Evolutionary conservation across 2,329 filamentous ascomycete genomes (phyloP).

Genomic region (Fusarium agapanthi): DNA sequence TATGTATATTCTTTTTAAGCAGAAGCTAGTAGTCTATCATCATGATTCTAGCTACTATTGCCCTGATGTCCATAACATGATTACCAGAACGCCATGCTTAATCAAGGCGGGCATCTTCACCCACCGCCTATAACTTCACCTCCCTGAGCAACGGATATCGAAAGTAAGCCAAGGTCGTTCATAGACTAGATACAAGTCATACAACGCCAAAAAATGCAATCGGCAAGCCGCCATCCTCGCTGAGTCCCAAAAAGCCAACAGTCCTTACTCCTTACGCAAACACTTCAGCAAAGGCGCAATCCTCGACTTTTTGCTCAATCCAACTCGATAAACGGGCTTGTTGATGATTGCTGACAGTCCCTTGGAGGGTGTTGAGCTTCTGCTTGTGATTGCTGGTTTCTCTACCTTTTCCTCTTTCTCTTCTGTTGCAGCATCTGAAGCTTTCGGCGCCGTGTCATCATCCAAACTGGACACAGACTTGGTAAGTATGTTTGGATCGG

Average conservation of each 20-base stretch:
- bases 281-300: conserved; percentile 63
- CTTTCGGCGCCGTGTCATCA: not conserved
- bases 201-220: not conserved
- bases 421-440: not conserved
- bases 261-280: conserved; percentile 60
- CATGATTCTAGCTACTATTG: not conserved
- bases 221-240: not conserved
- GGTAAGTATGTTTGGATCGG: not conserved
- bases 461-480: not conserved
- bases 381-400: not conserved
- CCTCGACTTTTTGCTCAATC: conserved; percentile 59
- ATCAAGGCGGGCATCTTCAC: not conserved
- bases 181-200: not conserved
- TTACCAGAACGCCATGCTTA: conserved; percentile 19
- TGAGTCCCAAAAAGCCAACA: not conserved
- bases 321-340: conserved; percentile 59
- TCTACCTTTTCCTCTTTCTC: conserved; percentile 12
- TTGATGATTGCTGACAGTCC: conserved; percentile 34
- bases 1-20: not conserved
- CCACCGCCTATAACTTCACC: not conserved
- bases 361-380: conserved; percentile 17
- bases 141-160: not conserved
- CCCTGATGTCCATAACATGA: not conserved
- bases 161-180: not conserved
- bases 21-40: not conserved